These are phyloP conservation scores for Echites panduratus DNA, from an alignment of 257 asterid genomes.

Conservation along the genomic window DNA sequence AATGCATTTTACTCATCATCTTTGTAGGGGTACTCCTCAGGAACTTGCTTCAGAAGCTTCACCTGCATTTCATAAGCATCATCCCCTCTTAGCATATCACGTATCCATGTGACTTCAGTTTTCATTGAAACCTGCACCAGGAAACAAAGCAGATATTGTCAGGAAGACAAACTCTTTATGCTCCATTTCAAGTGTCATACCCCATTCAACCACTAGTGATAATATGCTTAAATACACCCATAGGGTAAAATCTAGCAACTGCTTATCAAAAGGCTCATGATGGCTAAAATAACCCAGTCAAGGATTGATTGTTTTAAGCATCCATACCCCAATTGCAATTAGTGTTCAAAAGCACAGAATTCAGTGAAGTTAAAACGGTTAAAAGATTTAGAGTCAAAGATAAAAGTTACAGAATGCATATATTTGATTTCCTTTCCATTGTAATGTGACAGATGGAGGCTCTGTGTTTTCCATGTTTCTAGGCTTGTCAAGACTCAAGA, in stretches of 20 bases:
- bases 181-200: background rate
- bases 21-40: slow-evolving; percentile 97
- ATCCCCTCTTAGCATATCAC: slow-evolving; percentile 97
- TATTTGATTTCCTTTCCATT: background rate
- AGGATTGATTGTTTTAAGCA: background rate
- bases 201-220: background rate
- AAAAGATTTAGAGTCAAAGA: background rate
- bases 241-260: background rate
- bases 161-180: background rate
- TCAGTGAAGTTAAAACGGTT: background rate
- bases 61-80: slow-evolving; percentile 91
- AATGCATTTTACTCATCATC: slow-evolving; percentile 66
- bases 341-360: background rate
- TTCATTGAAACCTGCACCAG: slow-evolving; percentile 80
- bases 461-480: background rate
- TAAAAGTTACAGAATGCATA: background rate
- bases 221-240: background rate
- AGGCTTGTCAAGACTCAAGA: background rate
- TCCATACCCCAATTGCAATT: background rate
- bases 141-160: background rate
- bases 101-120: slow-evolving; percentile 90
- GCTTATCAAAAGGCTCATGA: background rate
- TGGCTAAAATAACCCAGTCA: background rate
- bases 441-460: background rate
- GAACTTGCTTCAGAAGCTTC: slow-evolving; percentile 90